A percentile compares a stretch with the other conserved stretches of the same genome.
Conservation (phyloP, 83 land plant species). For the Larix sibirica region DNA sequence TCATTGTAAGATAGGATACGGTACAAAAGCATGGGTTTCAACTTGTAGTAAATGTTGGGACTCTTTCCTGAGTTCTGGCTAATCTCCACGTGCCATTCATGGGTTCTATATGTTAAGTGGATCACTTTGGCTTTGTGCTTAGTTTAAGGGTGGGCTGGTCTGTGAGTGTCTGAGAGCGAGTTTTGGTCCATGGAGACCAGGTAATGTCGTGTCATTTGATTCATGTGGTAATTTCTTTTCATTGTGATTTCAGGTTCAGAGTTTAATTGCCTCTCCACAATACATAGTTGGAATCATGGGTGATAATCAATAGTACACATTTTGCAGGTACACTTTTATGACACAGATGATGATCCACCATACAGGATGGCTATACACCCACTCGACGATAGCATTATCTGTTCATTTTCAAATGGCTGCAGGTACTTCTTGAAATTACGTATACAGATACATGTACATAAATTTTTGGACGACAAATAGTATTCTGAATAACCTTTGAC, state of each 20-base stretch:
- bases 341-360: slow-evolving; percentile 53
- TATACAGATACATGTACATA: no score
- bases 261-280: background rate
- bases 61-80: no score
- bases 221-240: background rate
- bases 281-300: background rate
- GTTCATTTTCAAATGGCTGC: slow-evolving; percentile 59
- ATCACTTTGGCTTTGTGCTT: no score
- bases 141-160: no score
- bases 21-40: no score
- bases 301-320: background rate
- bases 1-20: no score
- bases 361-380: slow-evolving; percentile 80
- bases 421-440: slow-evolving; percentile 29
- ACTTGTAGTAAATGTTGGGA: no score
- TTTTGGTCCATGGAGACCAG: background rate
- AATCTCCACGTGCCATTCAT: no score
- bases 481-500: no score
- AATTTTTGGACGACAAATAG: no score
- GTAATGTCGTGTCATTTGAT: background rate
- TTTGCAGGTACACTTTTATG: slow-evolving; percentile 38
- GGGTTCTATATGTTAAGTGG: no score
- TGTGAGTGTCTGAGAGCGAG: no score
- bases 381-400: slow-evolving; percentile 53
- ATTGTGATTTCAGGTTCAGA: background rate